These are phyloP conservation scores for Posidonia oceanica DNA, from an alignment of 116 monocot species.

Conservation along the genomic window DNA sequence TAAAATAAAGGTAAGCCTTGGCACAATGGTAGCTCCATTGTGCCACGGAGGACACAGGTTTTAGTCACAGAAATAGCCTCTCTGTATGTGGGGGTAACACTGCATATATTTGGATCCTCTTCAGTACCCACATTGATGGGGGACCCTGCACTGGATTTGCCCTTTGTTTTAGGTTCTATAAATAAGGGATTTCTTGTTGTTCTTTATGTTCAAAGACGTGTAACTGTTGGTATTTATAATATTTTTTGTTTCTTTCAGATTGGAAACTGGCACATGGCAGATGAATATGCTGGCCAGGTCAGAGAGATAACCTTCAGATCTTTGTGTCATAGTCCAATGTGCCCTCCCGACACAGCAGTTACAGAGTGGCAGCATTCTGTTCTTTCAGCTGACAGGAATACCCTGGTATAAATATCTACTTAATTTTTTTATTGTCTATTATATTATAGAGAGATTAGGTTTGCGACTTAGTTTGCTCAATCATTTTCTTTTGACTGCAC, in stretches of 20 bases:
- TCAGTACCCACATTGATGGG: no score
- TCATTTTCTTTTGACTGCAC: no score
- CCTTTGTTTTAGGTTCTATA: background rate
- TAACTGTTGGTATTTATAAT: background rate
- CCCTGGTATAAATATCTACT: constrained; percentile 32
- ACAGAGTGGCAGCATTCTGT: constrained; percentile 82
- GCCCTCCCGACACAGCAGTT: constrained; percentile 92
- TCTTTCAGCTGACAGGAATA: constrained; percentile 62
- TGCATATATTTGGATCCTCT: no score
- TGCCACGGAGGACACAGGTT: no score
- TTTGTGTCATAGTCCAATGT: constrained; percentile 86
- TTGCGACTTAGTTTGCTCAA: no score
- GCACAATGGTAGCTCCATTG: no score
- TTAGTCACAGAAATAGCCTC: no score
- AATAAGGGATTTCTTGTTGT: background rate
- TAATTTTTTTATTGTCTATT: background rate
- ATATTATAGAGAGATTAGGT: no score
- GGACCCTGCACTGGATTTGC: no score
- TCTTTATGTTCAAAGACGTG: background rate
- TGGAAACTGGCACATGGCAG: constrained; percentile 72
- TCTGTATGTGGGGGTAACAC: no score
- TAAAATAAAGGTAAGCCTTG: no score
- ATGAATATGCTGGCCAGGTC: constrained; percentile 76
- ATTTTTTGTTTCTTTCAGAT: constrained; percentile 26
- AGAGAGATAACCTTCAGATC: constrained; percentile 85